Conservation (phyloP, 805 yeast genomes). For the Starmerella ratchasimensis region DNA sequence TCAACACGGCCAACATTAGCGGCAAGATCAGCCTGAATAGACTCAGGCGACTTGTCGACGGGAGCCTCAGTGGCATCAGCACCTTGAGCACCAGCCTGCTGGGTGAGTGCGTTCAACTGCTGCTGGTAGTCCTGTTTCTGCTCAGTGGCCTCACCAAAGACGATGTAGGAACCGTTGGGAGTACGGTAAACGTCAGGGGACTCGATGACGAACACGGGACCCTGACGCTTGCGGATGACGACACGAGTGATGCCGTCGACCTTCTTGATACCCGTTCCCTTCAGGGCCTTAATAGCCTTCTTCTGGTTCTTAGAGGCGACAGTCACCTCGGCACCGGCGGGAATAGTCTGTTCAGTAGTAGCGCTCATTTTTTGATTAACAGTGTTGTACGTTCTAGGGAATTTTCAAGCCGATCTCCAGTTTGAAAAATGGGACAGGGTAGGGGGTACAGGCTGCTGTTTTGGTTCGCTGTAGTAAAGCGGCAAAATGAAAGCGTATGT, state of each 20-base stretch:
- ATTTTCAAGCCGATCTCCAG: too few species aligned
- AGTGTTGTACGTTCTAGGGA: too few species aligned
- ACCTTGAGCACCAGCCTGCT: constrained; percentile 29
- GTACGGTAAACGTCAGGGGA: constrained; percentile 91
- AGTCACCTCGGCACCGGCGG: constrained; percentile 65
- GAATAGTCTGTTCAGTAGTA: constrained; percentile 39
- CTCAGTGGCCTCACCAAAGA: constrained; percentile 94
- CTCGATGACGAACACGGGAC: constrained; percentile 82
- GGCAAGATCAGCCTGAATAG: constrained; percentile 24
- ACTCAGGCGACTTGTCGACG: constrained; percentile 24
- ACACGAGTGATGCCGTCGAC: constrained; percentile 89
- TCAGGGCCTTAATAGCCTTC: constrained; percentile 84
- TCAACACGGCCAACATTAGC: constrained; percentile 27
- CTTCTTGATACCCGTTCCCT: constrained; percentile 79
- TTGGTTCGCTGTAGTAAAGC: too few species aligned
- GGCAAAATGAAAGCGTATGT: too few species aligned
- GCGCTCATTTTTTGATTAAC: constrained; percentile 11
- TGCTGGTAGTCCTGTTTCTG: constrained; percentile 67
- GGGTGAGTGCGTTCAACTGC: constrained; percentile 43
- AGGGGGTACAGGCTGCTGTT: too few species aligned
- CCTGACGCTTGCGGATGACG: constrained; percentile 85
- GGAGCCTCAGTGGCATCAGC: constrained; percentile 31
- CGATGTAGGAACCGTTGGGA: constrained; percentile 85
- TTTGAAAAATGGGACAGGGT: too few species aligned
- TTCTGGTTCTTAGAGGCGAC: constrained; percentile 81